phyloP scores from a whole-genome alignment of 208 protist genomes.

The Angomonas deanei region DNA sequence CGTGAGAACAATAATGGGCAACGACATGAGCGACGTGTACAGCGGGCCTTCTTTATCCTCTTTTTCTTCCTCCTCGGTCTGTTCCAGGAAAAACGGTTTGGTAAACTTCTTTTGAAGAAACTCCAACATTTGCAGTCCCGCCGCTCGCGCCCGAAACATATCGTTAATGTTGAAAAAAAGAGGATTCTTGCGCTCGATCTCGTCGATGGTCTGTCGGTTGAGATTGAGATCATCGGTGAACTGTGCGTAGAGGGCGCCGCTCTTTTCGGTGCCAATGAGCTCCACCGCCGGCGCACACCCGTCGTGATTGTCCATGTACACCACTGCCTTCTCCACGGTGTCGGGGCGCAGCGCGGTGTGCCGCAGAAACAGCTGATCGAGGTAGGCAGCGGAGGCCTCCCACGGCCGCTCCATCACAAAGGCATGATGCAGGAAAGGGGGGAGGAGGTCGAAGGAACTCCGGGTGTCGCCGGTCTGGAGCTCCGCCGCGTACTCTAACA shows the following conservation, averaged over 20 bases:
- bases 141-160: slow-evolving; percentile 5
- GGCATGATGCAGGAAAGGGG: slow-evolving; percentile 62
- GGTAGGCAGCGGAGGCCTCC: slow-evolving; percentile 40
- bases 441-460: slow-evolving; percentile 23
- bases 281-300: slow-evolving; percentile 37
- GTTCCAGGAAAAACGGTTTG: slow-evolving; percentile 18
- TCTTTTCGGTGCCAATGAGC: slow-evolving; percentile 8
- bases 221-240: slow-evolving; percentile 17
- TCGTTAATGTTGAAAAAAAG: slow-evolving; percentile 49
- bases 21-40: slow-evolving; percentile 36
- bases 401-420: slow-evolving; percentile 60
- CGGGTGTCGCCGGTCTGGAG: slow-evolving; percentile 22
- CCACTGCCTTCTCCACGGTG: not conserved
- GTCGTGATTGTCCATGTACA: slow-evolving; percentile 47
- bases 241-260: slow-evolving; percentile 18
- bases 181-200: slow-evolving; percentile 10
- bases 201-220: slow-evolving; percentile 9
- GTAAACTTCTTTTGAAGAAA: slow-evolving; percentile 23
- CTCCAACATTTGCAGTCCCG: slow-evolving; percentile 11
- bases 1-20: slow-evolving; percentile 37
- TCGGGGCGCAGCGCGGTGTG: not conserved
- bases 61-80: not conserved
- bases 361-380: slow-evolving; percentile 24
- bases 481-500: slow-evolving; percentile 24
- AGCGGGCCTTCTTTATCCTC: slow-evolving; percentile 1